Base-by-base conservation (phyloP, 2,329 filamentous ascomycete genomes). In the Aureobasidium sp. region DNA sequence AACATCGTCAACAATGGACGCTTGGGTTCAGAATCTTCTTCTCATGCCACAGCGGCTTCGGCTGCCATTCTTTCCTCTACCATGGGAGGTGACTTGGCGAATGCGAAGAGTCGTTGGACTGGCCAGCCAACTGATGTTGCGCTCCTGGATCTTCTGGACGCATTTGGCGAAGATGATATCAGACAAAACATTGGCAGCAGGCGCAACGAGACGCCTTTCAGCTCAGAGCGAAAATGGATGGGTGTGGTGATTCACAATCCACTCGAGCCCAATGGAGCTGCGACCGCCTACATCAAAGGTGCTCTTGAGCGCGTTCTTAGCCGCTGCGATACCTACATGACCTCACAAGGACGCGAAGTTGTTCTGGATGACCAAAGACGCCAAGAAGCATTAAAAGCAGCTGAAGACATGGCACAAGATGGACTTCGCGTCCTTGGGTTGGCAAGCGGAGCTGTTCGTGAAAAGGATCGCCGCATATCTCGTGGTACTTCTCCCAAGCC, bases 221-320 rank as follows among this genome's bases (percentile, higher is more conserved):
- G 93, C 72, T 99, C 94, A 0, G 91, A 96, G 72, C 85, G 93
- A 62, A 99, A 99, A 75, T 99, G 93, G 93, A 99, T 99, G 95
- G 95, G 95, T 37, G 92, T 97, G 31, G 88, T 91, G 1, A 89
- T 97, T 65, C 70, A 74, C 62, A 78, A 80, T 25, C 81, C 84
- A 52, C 79, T 80, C 31, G 76, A 79, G 34, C 80, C 79, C 63
- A 78, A 79, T 60, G 86, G 88, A 41, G 85, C 86, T 64, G 90
- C 96, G 69, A 87, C 91, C 67, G 92, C 91, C 0, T 99, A 97
- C 73, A 90, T 97, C 78, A 99, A 99, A 73, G 95, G 94, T 36
- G 90, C 94, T 37, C 81, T 97, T 44, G 94, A 99, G 74, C 88
- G 87, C 73, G 84, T 99, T 25, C 78, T 99, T 6, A 85, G 86